Evolutionary conservation across 495 filamentous ascomycete genomes (phyloP).

Genomic region (Neurospora sp.): DNA sequence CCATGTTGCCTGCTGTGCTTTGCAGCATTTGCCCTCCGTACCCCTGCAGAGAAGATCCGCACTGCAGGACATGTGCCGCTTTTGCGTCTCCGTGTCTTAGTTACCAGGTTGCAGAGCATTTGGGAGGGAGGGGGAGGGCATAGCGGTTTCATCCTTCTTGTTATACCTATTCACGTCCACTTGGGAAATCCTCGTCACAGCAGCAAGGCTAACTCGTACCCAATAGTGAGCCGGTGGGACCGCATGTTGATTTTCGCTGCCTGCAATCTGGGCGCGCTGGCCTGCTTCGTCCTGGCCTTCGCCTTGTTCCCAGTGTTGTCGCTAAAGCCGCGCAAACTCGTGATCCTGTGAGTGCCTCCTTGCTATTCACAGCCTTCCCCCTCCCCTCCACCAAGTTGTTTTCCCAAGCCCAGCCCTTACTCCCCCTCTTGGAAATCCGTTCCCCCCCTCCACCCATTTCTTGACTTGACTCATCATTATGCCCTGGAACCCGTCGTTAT

Average conservation of each 20-base stretch:
- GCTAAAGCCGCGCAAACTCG: conserved; percentile 82
- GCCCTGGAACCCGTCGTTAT: background rate
- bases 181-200: conserved; percentile 1
- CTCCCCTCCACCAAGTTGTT: background rate
- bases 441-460: background rate
- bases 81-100: conserved; percentile 28
- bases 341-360: conserved; percentile 71
- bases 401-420: background rate
- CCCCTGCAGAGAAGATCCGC: conserved; percentile 16
- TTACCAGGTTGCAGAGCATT: background rate
- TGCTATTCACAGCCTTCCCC: conserved; percentile 2
- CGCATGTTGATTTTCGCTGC: conserved; percentile 82
- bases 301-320: conserved; percentile 68
- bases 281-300: conserved; percentile 89
- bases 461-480: background rate
- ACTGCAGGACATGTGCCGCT: conserved; percentile 29
- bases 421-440: background rate
- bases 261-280: conserved; percentile 82
- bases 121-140: background rate
- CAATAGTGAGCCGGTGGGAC: conserved; percentile 92
- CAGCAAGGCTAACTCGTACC: conserved; percentile 21
- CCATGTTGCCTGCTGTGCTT: conserved; percentile 10
- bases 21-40: conserved; percentile 19
- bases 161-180: background rate
- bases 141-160: conserved; percentile 5